Evolutionary conservation across 768 basidiomycete genomes (phyloP).

Genomic region (Mycena metata): DNA sequence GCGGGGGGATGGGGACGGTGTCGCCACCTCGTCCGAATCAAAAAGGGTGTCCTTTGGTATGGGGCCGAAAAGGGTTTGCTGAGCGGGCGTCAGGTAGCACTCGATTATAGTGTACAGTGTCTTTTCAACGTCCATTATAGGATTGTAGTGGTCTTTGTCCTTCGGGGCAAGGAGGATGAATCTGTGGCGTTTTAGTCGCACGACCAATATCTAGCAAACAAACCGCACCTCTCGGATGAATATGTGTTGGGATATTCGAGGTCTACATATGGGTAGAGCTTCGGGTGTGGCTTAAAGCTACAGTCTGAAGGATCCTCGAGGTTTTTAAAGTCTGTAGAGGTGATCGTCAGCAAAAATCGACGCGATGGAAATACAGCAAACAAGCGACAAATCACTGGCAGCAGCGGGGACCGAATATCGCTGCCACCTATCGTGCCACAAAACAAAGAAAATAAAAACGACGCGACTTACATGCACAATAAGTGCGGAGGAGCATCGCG

Average conservation of each 20-base stretch:
- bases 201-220: slow-evolving; percentile 32
- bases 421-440: too few species aligned
- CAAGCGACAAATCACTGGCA: too few species aligned
- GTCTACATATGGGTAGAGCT: slow-evolving; percentile 73
- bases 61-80: slow-evolving; percentile 76
- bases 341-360: slow-evolving; percentile 29
- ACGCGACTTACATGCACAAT: slow-evolving; percentile 72
- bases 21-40: slow-evolving; percentile 48
- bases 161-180: slow-evolving; percentile 85
- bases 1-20: slow-evolving; percentile 55
- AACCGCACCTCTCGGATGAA: slow-evolving; percentile 74
- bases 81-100: slow-evolving; percentile 80
- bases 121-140: slow-evolving; percentile 83
- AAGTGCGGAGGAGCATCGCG: slow-evolving; percentile 70
- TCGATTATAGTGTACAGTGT: slow-evolving; percentile 80
- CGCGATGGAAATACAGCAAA: slow-evolving; percentile 59
- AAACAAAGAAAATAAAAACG: background rate
- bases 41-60: slow-evolving; percentile 65
- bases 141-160: slow-evolving; percentile 90
- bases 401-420: too few species aligned
- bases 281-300: slow-evolving; percentile 73
- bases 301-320: slow-evolving; percentile 71
- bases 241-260: slow-evolving; percentile 84
- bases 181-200: slow-evolving; percentile 51
- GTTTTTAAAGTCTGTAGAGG: slow-evolving; percentile 74